Conservation (phyloP, 2,329 filamentous ascomycete genomes). For the Aspergillus ustus region DNA sequence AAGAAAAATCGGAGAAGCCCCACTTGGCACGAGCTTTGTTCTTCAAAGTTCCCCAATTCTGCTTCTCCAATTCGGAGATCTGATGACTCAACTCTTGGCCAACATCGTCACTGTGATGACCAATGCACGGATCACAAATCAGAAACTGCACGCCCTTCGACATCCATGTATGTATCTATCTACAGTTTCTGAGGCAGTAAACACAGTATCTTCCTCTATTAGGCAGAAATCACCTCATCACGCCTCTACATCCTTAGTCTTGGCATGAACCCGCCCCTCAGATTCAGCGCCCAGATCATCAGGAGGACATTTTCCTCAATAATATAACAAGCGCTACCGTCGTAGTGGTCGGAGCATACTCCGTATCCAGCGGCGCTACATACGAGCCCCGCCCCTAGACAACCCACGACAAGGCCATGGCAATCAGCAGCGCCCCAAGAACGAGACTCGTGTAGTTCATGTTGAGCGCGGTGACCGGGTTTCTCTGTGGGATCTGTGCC, state of each 20-base stretch:
- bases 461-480: no score
- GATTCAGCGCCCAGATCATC: not conserved
- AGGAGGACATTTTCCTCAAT: not conserved
- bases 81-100: conserved; percentile 1
- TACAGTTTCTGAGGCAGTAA: no score
- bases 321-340: not conserved
- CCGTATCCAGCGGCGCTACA: not conserved
- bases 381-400: no score
- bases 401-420: no score
- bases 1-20: conserved; percentile 3
- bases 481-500: no score
- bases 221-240: no score
- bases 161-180: no score
- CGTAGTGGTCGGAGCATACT: not conserved
- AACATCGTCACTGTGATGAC: not conserved
- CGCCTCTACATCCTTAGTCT: no score
- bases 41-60: not conserved
- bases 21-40: not conserved
- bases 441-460: no score
- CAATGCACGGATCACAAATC: not conserved
- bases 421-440: no score
- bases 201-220: no score
- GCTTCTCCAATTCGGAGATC: conserved; percentile 11
- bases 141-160: not conserved
- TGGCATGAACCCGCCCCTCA: no score